phyloP scores from a whole-genome alignment of 1,284 basidiomycete genomes.

The Apiotrichum sp. region DNA sequence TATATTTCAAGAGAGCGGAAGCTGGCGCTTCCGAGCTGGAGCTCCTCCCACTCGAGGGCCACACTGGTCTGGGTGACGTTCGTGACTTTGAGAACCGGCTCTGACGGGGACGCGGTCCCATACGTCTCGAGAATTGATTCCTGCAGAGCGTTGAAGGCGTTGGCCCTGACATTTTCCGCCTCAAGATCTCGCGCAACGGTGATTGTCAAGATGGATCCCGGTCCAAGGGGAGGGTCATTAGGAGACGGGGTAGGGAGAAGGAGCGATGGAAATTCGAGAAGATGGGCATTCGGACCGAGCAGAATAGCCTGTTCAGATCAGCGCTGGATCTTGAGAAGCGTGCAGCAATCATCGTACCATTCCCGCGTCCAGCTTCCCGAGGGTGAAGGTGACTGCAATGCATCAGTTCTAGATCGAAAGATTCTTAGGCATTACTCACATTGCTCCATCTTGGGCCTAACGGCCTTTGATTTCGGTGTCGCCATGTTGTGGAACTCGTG shows the following conservation, averaged over 20 bases:
- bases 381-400: constrained; percentile 55
- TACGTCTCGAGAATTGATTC: constrained; percentile 68
- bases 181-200: constrained; percentile 74
- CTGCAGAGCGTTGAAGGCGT: constrained; percentile 76
- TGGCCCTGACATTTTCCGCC: constrained; percentile 73
- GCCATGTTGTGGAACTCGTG: background rate
- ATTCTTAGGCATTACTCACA: constrained; percentile 6
- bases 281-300: constrained; percentile 81
- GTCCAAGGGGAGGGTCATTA: constrained; percentile 63
- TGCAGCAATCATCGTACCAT: constrained; percentile 34
- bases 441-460: constrained; percentile 14
- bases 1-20: constrained; percentile 83
- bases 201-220: constrained; percentile 95
- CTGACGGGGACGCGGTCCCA: constrained; percentile 61
- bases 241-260: constrained; percentile 58
- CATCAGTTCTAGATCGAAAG: background rate
- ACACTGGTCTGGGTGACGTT: constrained; percentile 93
- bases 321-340: background rate
- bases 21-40: constrained; percentile 78
- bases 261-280: constrained; percentile 92
- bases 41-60: constrained; percentile 79
- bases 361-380: constrained; percentile 60
- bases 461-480: background rate
- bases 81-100: constrained; percentile 66
- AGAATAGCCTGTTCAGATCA: constrained; percentile 54